Conservation (phyloP, 768 basidiomycete genomes). For the Termitomyces sp. region DNA sequence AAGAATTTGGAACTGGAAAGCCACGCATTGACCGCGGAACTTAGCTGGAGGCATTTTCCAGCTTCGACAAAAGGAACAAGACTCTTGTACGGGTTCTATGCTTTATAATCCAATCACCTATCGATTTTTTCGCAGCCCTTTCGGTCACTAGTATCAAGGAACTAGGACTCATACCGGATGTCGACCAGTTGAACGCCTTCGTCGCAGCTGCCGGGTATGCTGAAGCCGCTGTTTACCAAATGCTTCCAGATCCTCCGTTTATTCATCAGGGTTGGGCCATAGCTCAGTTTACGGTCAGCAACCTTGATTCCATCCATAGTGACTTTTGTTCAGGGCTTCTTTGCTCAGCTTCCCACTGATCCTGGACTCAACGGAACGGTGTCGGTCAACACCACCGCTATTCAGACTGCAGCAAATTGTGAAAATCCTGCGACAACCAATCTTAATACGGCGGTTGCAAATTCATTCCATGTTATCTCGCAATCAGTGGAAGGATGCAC, state of each 20-base stretch:
- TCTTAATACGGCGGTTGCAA: constrained; percentile 14
- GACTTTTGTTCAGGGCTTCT: not conserved
- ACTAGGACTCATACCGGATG: constrained; percentile 40
- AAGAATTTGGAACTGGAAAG: constrained; percentile 16
- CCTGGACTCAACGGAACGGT: constrained; percentile 48
- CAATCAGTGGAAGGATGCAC: constrained; percentile 46
- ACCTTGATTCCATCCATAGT: not conserved
- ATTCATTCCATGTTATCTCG: constrained; percentile 28
- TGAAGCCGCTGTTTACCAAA: constrained; percentile 38
- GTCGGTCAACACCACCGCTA: constrained; percentile 45
- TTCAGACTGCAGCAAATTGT: constrained; percentile 45
- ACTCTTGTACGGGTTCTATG: constrained; percentile 14
- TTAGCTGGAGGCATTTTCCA: constrained; percentile 39
- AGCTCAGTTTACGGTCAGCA: constrained; percentile 44
- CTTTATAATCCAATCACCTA: not conserved
- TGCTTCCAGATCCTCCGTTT: constrained; percentile 55
- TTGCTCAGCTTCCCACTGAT: constrained; percentile 34
- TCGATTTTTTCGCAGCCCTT: constrained; percentile 20
- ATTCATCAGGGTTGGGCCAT: constrained; percentile 47
- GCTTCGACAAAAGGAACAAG: constrained; percentile 23
- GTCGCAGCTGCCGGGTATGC: constrained; percentile 56
- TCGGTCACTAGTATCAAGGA: constrained; percentile 34
- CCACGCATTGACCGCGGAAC: not conserved
- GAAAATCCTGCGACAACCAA: constrained; percentile 27
- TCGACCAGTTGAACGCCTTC: constrained; percentile 44